phyloP scores from a whole-genome alignment of 257 asterid genomes.

The Nicotiana tabacum region DNA sequence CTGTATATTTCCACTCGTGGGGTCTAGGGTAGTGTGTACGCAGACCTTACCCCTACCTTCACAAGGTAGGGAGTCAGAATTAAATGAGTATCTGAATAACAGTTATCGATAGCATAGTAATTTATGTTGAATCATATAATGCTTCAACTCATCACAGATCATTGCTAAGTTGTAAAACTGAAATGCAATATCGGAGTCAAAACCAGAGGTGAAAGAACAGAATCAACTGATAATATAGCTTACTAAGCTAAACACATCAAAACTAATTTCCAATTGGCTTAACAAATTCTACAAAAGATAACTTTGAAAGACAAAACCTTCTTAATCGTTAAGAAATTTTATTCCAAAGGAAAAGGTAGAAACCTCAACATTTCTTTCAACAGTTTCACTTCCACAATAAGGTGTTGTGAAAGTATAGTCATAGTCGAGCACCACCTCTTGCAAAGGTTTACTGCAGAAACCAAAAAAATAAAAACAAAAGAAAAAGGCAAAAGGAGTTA shows the following conservation, averaged over 20 bases:
- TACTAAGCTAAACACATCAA: not conserved
- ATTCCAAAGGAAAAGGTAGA: slow-evolving; percentile 13
- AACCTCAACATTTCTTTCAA: slow-evolving; percentile 64
- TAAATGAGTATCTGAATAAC: not conserved
- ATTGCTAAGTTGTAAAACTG: not conserved
- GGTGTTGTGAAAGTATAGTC: slow-evolving; percentile 99
- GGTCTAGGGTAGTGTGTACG: too few species aligned
- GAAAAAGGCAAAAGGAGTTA: not conserved
- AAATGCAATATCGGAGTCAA: not conserved
- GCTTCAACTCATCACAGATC: not conserved
- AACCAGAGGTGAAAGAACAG: not conserved
- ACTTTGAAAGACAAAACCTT: not conserved
- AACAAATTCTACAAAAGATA: not conserved
- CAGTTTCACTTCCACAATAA: slow-evolving; percentile 62
- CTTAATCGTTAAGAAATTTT: not conserved
- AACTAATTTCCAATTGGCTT: not conserved
- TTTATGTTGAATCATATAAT: not conserved
- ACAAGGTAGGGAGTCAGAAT: not conserved
- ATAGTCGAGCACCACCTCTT: slow-evolving; percentile 83
- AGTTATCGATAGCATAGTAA: not conserved
- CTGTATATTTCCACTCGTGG: too few species aligned
- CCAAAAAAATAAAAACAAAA: slow-evolving; percentile 16
- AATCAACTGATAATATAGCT: not conserved
- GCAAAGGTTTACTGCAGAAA: slow-evolving; percentile 71
- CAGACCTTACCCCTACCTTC: too few species aligned